These are phyloP conservation scores for Aciculoconidium aculeatum DNA, from an alignment of 805 yeast species.

Conservation along the genomic window DNA sequence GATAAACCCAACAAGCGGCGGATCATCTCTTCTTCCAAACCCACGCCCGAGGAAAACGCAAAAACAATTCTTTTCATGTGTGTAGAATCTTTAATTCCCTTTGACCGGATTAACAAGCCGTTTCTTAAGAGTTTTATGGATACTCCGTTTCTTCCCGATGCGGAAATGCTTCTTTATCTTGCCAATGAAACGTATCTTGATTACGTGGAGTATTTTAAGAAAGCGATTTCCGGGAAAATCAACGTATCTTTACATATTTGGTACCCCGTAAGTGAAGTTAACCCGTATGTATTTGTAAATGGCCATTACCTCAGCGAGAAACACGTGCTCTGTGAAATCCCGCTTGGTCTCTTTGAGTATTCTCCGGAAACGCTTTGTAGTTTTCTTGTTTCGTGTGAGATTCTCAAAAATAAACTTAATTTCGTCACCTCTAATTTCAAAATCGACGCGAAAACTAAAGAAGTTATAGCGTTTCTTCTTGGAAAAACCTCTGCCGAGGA, in stretches of 20 bases:
- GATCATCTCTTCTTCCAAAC: constrained; percentile 1
- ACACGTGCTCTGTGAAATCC: constrained; percentile 14
- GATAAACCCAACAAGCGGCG: too few species aligned
- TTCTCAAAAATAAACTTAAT: constrained; percentile 12
- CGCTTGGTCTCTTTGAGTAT: constrained; percentile 16
- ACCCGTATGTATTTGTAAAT: constrained; percentile 14
- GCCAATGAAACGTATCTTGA: constrained; percentile 15
- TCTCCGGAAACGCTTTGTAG: constrained; percentile 9
- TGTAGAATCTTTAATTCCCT: constrained; percentile 18
- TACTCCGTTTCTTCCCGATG: constrained; percentile 11
- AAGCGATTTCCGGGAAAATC: constrained; percentile 10
- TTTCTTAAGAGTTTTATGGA: constrained; percentile 12
- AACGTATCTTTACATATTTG: constrained; percentile 19
- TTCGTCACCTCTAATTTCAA: constrained; percentile 18
- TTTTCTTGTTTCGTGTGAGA: constrained; percentile 10
- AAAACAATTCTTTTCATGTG: constrained; percentile 11
- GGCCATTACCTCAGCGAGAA: constrained; percentile 14
- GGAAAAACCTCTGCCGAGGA: constrained; percentile 6
- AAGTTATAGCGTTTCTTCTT: constrained; percentile 13
- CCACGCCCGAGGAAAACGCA: constrained; percentile 4
- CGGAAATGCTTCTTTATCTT: constrained; percentile 12
- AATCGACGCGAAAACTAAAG: constrained; percentile 12
- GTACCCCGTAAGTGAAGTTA: constrained; percentile 8
- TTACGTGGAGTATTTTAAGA: constrained; percentile 15
- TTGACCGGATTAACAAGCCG: constrained; percentile 12